Percentiles rank a stretch among this genome's conserved stretches.
Evolutionary conservation across 371 early-diverging fungal genomes (phyloP).

Genomic region (Mucor saturninus): DNA sequence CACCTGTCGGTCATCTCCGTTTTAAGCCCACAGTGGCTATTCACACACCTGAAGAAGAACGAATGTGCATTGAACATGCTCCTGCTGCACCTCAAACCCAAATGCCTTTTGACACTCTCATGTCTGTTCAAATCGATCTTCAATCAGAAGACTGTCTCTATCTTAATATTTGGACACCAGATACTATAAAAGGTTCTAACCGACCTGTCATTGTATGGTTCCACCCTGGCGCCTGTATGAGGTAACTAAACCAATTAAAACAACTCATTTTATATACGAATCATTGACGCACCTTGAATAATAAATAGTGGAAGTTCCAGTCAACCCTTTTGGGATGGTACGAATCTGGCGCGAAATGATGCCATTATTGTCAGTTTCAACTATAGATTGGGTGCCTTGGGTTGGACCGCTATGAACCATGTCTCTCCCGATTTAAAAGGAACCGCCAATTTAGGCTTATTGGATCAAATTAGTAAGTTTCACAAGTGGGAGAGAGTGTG

Average conservation of each 20-base stretch:
- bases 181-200: conserved; percentile 18
- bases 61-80: conserved; percentile 25
- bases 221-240: conserved; percentile 44
- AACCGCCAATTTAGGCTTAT: conserved; percentile 35
- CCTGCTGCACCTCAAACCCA: conserved; percentile 38
- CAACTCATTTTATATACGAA: not conserved
- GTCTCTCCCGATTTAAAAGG: conserved; percentile 31
- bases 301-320: conserved; percentile 36
- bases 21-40: conserved; percentile 34
- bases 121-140: conserved; percentile 38
- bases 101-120: conserved; percentile 49
- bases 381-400: conserved; percentile 43
- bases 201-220: conserved; percentile 44
- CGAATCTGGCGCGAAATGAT: conserved; percentile 38
- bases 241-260: conserved; percentile 14
- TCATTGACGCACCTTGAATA: not conserved
- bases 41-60: conserved; percentile 16
- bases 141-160: conserved; percentile 49
- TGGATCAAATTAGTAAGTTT: conserved; percentile 43
- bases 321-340: conserved; percentile 47
- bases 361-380: conserved; percentile 44
- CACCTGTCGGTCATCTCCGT: conserved; percentile 38
- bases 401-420: conserved; percentile 41
- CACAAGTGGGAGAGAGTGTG: too few species aligned
- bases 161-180: conserved; percentile 41